Evolutionary conservation across 139 green algal genomes (phyloP).

Genomic region (Chlorella ohadii): DNA sequence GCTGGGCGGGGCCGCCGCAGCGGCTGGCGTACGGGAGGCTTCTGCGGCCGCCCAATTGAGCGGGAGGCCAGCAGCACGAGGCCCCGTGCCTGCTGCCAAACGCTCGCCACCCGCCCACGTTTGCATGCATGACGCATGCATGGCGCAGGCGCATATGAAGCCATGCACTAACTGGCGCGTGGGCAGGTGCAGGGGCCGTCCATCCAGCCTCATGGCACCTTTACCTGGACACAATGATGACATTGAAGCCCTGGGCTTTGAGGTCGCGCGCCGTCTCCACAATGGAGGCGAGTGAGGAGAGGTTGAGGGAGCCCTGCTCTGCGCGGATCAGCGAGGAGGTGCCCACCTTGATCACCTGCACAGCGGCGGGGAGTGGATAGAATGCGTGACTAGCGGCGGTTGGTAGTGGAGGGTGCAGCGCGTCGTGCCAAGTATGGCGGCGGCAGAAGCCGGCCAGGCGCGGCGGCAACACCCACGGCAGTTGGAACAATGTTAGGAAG

Average conservation of each 20-base stretch:
- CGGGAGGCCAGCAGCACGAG: too few species aligned
- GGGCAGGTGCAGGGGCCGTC: too few species aligned
- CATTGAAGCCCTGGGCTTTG: conserved; percentile 71
- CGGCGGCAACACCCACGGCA: neutral
- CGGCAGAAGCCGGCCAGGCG: too few species aligned
- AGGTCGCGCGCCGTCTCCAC: conserved; percentile 70
- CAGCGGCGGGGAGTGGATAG: neutral
- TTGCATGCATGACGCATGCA: neutral
- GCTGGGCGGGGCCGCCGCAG: too few species aligned
- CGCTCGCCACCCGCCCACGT: neutral
- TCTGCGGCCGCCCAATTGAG: too few species aligned
- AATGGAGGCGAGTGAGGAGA: conserved; percentile 79
- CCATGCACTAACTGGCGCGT: too few species aligned
- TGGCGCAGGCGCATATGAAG: too few species aligned
- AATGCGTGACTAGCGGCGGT: neutral
- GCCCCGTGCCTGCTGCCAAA: too few species aligned
- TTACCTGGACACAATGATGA: conserved; percentile 82
- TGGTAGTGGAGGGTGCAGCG: too few species aligned
- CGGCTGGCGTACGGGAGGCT: too few species aligned
- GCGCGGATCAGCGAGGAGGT: conserved; percentile 83
- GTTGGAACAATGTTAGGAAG: neutral
- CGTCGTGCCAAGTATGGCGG: too few species aligned
- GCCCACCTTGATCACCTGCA: conserved; percentile 92
- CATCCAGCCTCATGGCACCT: too few species aligned
- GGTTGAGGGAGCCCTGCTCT: conserved; percentile 77